Percentiles rank a stretch among this genome's conserved stretches.
Conservation (phyloP, 1,284 basidiomycete species). For the Irpex lacteus region DNA sequence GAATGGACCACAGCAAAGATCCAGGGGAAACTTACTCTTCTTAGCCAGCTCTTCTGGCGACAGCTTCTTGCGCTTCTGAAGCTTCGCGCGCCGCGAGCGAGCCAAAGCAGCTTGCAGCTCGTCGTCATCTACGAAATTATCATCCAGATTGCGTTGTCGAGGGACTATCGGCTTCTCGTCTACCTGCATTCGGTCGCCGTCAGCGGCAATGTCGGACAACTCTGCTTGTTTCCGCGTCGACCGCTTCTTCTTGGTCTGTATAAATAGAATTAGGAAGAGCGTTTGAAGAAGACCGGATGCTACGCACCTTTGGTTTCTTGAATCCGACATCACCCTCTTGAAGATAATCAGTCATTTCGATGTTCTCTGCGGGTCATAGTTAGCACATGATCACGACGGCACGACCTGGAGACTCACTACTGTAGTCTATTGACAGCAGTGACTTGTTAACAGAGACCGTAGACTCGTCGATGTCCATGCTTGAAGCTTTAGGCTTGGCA, state of each 20-base stretch:
- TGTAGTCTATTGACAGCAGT: constrained; percentile 87
- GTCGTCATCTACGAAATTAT: constrained; percentile 97
- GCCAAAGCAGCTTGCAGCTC: constrained; percentile 94
- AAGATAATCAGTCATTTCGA: constrained; percentile 85
- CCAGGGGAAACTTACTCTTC: constrained; percentile 53
- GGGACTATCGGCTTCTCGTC: constrained; percentile 66
- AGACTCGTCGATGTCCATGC: constrained; percentile 53
- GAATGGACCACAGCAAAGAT: not conserved
- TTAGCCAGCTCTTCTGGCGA: constrained; percentile 85
- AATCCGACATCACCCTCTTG: constrained; percentile 91
- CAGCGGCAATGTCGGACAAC: constrained; percentile 50
- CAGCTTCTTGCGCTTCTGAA: constrained; percentile 75
- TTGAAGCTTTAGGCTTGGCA: constrained; percentile 35
- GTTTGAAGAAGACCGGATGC: not conserved
- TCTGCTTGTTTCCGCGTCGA: constrained; percentile 67
- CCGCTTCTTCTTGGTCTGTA: constrained; percentile 88
- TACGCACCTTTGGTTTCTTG: constrained; percentile 83
- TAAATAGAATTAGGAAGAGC: not conserved
- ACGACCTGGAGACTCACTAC: constrained; percentile 56
- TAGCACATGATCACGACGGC: constrained; percentile 8
- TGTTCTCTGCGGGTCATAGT: constrained; percentile 62
- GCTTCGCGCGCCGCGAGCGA: constrained; percentile 78
- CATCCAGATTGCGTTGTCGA: constrained; percentile 67
- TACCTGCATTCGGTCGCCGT: constrained; percentile 69
- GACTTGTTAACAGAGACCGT: constrained; percentile 69